Conservation (phyloP, 1,284 basidiomycete species). For the Ganoderma lingzhi region DNA sequence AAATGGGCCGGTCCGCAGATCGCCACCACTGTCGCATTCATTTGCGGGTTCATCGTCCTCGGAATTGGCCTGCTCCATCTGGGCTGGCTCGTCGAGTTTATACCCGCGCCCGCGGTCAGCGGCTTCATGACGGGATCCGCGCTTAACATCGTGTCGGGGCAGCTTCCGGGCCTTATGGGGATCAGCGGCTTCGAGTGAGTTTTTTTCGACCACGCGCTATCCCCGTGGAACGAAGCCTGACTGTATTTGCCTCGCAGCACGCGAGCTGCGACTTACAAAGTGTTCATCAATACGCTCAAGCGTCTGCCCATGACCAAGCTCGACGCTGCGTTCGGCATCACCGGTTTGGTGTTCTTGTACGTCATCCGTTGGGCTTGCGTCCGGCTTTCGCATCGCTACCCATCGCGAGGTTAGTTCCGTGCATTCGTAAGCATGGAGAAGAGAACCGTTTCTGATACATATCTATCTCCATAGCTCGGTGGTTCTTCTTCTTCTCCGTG, state of each 20-base stretch:
- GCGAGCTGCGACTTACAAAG: constrained; percentile 82
- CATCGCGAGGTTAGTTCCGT: constrained; percentile 59
- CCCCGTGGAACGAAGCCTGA: constrained; percentile 1
- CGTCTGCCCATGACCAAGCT: constrained; percentile 72
- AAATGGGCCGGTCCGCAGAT: constrained; percentile 76
- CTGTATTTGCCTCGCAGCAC: constrained; percentile 57
- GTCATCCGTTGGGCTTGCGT: constrained; percentile 73
- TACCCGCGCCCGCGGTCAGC: constrained; percentile 88
- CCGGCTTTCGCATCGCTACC: constrained; percentile 69
- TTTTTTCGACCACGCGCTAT: not conserved
- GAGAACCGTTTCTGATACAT: constrained; percentile 20
- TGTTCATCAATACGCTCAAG: constrained; percentile 93
- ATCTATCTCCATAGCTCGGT: constrained; percentile 53
- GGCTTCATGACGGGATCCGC: constrained; percentile 95
- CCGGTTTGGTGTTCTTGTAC: constrained; percentile 80
- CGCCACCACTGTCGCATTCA: constrained; percentile 85
- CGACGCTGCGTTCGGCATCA: constrained; percentile 91
- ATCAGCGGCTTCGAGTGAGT: constrained; percentile 81
- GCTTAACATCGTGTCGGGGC: constrained; percentile 84
- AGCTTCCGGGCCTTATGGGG: constrained; percentile 87
- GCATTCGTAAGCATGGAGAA: not conserved
- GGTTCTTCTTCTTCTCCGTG: constrained; percentile 86
- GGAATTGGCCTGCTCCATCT: constrained; percentile 88
- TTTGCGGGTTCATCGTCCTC: constrained; percentile 93
- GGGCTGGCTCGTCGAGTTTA: constrained; percentile 97